Conservation (phyloP, 2,329 filamentous ascomycete species). For the Ilyonectria sp. region DNA sequence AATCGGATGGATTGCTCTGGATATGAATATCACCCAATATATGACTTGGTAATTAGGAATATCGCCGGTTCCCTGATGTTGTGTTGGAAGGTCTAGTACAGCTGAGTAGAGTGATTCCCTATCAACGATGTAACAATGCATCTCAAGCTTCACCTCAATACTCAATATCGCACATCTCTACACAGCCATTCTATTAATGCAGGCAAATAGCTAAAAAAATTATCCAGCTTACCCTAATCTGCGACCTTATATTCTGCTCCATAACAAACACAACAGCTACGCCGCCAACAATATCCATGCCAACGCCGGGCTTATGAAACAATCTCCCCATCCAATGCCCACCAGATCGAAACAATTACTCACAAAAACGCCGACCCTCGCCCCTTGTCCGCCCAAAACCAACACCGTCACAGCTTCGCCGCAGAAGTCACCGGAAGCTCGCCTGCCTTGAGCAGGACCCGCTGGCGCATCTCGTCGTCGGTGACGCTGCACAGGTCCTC, state of each 20-base stretch:
- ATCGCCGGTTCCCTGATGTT: too few relatives aligned
- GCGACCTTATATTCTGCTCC: too few relatives aligned
- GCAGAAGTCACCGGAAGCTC: conserved; percentile 16
- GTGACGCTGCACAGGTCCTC: conserved; percentile 59
- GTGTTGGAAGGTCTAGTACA: too few relatives aligned
- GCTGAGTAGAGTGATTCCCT: too few relatives aligned
- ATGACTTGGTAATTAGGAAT: too few relatives aligned
- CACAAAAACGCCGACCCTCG: background rate
- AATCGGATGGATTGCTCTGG: background rate
- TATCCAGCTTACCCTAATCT: too few relatives aligned
- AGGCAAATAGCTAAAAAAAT: too few relatives aligned
- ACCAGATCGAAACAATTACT: background rate
- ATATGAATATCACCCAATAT: too few relatives aligned
- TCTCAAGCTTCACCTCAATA: too few relatives aligned
- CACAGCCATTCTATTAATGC: too few relatives aligned
- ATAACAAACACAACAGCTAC: background rate
- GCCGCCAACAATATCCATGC: background rate
- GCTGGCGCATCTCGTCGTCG: conserved; percentile 59
- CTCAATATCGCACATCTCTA: too few relatives aligned
- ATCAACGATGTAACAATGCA: too few relatives aligned
- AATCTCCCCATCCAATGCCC: background rate
- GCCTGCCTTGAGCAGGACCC: conserved; percentile 52
- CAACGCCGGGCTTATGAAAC: conserved; percentile 51
- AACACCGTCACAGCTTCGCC: conserved; percentile 51
- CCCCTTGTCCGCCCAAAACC: background rate